Evolutionary conservation across 208 protist species (phyloP).

Genomic region (Trypanosoma congolense): DNA sequence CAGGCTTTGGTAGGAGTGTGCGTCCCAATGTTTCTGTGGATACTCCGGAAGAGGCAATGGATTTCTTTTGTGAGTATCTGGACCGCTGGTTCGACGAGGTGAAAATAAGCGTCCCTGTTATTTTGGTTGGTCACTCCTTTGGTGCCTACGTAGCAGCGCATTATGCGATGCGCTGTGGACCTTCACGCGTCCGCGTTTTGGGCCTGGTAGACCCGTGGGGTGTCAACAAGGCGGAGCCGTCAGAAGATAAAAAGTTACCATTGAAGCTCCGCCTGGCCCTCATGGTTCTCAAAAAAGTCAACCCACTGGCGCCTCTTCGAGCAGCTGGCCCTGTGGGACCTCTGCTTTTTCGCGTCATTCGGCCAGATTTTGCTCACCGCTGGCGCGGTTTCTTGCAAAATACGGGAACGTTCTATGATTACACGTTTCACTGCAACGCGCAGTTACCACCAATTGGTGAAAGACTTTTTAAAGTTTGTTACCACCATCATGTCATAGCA

Average conservation of each 20-base stretch:
- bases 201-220: conserved; percentile 61
- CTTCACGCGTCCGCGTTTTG: conserved; percentile 26
- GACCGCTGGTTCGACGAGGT: conserved; percentile 36
- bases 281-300: conserved; percentile 29
- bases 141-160: conserved; percentile 43
- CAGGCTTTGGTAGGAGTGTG: conserved; percentile 54
- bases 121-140: conserved; percentile 59
- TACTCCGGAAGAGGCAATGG: conserved; percentile 33
- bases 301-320: conserved; percentile 41
- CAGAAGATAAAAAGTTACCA: conserved; percentile 21
- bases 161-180: conserved; percentile 33
- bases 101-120: conserved; percentile 29
- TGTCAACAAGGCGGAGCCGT: conserved; percentile 24
- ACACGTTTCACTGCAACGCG: conserved; percentile 74
- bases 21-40: conserved; percentile 16
- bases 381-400: conserved; percentile 40
- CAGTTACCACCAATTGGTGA: conserved; percentile 41
- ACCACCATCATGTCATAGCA: conserved; percentile 40
- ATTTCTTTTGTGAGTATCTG: conserved; percentile 31
- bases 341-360: conserved; percentile 28
- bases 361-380: conserved; percentile 50
- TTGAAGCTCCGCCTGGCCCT: conserved; percentile 25
- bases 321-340: conserved; percentile 41
- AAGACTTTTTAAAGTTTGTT: conserved; percentile 49
- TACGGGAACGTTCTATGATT: conserved; percentile 53